Percentiles rank a stretch among this genome's conserved stretches.
Evolutionary conservation across 768 basidiomycete species (phyloP).

Genomic region (Suillus ampliporus): DNA sequence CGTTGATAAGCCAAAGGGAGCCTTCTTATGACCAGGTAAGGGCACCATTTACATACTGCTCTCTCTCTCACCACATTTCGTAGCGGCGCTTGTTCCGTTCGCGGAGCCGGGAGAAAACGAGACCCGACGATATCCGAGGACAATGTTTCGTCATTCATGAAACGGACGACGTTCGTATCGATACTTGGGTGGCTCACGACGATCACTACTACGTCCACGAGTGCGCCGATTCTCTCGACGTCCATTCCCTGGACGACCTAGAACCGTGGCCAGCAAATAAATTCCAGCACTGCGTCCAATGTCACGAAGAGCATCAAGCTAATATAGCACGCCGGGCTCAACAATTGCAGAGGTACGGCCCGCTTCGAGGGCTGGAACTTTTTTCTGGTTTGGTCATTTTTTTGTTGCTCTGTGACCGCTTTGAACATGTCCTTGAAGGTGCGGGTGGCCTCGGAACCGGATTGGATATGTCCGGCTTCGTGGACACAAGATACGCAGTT

Average conservation of each 20-base stretch:
- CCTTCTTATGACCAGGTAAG: slow-evolving; percentile 53
- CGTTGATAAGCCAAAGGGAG: slow-evolving; percentile 18
- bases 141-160: slow-evolving; percentile 55
- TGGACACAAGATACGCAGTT: slow-evolving; percentile 71
- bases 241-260: slow-evolving; percentile 28
- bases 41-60: slow-evolving; percentile 6
- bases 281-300: slow-evolving; percentile 47
- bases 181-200: slow-evolving; percentile 52
- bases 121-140: slow-evolving; percentile 54
- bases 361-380: slow-evolving; percentile 65
- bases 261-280: slow-evolving; percentile 30
- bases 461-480: slow-evolving; percentile 61
- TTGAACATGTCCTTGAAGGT: slow-evolving; percentile 45
- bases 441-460: slow-evolving; percentile 79
- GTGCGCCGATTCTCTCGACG: slow-evolving; percentile 24
- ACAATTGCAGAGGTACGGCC: slow-evolving; percentile 44
- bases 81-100: slow-evolving; percentile 50
- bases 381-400: slow-evolving; percentile 59
- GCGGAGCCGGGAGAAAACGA: slow-evolving; percentile 25
- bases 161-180: slow-evolving; percentile 34
- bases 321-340: slow-evolving; percentile 33
- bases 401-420: neutral
- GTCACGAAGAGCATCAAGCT: slow-evolving; percentile 41
- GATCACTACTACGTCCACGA: slow-evolving; percentile 65
- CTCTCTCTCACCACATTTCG: slow-evolving; percentile 11